Evolutionary conservation across 2,329 filamentous ascomycete genomes (phyloP).

Genomic region (Exophiala spinifera): DNA sequence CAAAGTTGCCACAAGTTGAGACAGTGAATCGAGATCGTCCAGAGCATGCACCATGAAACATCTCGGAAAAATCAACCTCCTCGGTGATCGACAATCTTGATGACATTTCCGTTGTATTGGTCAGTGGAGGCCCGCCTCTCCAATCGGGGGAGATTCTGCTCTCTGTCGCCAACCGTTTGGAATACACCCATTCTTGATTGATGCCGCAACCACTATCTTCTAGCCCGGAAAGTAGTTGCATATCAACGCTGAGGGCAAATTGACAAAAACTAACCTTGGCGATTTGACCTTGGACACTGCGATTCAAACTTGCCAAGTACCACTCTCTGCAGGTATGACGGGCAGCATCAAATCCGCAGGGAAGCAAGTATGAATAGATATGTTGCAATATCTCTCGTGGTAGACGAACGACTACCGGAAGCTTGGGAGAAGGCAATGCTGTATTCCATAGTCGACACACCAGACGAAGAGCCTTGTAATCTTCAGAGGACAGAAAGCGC

Average conservation of each 20-base stretch:
- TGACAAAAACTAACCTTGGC: slow-evolving; percentile 55
- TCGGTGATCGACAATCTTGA: slow-evolving; percentile 18
- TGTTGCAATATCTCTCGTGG: slow-evolving; percentile 51
- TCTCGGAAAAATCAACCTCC: slow-evolving; percentile 25
- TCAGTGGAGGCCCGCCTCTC: slow-evolving; percentile 36
- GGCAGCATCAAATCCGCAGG: slow-evolving; percentile 58
- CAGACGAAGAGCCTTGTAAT: slow-evolving; percentile 25
- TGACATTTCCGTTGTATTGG: slow-evolving; percentile 30
- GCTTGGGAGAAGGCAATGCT: slow-evolving; percentile 9
- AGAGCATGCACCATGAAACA: slow-evolving; percentile 20
- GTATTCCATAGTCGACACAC: slow-evolving; percentile 26
- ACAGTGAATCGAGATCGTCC: slow-evolving; percentile 43
- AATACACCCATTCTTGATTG: slow-evolving; percentile 41
- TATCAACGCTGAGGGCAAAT: slow-evolving; percentile 6
- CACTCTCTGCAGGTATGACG: slow-evolving; percentile 59
- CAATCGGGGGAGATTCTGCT: slow-evolving; percentile 45
- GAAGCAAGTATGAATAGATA: slow-evolving; percentile 45
- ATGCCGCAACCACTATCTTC: not conserved
- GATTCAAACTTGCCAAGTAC: slow-evolving; percentile 58
- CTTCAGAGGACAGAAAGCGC: slow-evolving; percentile 17
- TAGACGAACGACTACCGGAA: slow-evolving; percentile 21
- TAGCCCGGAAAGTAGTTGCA: slow-evolving; percentile 37
- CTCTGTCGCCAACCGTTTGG: slow-evolving; percentile 49
- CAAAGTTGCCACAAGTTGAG: slow-evolving; percentile 58
- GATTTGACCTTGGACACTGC: slow-evolving; percentile 51